Evolutionary conservation across 306 rosid species (phyloP).

Genomic region (Casuarina equisetifolia): DNA sequence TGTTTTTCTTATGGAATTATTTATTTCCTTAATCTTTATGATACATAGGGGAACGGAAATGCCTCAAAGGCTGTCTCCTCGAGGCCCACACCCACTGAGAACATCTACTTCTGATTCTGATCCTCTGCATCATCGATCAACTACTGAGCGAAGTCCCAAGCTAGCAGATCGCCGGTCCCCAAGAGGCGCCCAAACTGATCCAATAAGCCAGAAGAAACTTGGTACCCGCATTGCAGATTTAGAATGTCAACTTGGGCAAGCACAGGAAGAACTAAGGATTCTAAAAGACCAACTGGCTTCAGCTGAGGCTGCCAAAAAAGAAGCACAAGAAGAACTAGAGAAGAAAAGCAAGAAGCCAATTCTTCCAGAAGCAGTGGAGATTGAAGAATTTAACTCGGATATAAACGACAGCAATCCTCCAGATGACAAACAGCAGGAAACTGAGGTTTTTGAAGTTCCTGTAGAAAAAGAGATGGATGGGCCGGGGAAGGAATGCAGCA

Average conservation of each 20-base stretch:
- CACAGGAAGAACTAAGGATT: slow-evolving; percentile 62
- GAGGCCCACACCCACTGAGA: slow-evolving; percentile 66
- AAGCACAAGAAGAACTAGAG: slow-evolving; percentile 69
- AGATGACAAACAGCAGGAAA: slow-evolving; percentile 53
- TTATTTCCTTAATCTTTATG: slow-evolving; percentile 5
- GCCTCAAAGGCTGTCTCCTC: slow-evolving; percentile 75
- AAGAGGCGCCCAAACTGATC: slow-evolving; percentile 61
- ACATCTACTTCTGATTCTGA: slow-evolving; percentile 75
- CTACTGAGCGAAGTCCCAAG: slow-evolving; percentile 74
- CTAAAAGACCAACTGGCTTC: slow-evolving; percentile 75
- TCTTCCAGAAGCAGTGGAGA: slow-evolving; percentile 33
- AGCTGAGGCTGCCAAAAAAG: slow-evolving; percentile 83
- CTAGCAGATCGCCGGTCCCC: slow-evolving; percentile 78
- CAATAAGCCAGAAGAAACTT: slow-evolving; percentile 71
- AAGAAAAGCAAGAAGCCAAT: slow-evolving; percentile 52
- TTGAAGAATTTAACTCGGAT: slow-evolving; percentile 25
- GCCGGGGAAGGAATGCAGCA: slow-evolving; percentile 29
- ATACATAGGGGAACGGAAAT: slow-evolving; percentile 66
- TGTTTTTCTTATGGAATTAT: neutral
- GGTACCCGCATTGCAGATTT: slow-evolving; percentile 87
- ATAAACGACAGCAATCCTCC: slow-evolving; percentile 21
- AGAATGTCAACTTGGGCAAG: slow-evolving; percentile 88
- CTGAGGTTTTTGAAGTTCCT: slow-evolving; percentile 83
- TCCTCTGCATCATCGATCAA: slow-evolving; percentile 65
- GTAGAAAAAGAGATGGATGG: slow-evolving; percentile 45